Conservation (phyloP, 2,329 filamentous ascomycete genomes). For the Aspergillus viridinutans region DNA sequence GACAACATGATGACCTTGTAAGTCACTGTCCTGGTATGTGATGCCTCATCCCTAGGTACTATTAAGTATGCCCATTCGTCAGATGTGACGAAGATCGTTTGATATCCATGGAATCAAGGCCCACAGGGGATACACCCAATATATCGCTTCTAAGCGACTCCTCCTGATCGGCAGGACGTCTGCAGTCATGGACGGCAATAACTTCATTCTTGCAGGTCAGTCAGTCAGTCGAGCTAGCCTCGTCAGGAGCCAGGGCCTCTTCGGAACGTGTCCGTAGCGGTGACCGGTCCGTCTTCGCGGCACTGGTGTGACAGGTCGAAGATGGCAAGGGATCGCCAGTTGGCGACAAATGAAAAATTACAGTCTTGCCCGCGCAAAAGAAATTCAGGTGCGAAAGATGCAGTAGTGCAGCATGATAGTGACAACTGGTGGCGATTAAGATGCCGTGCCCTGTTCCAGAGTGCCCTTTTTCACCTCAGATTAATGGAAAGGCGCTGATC, state of each 20-base stretch:
- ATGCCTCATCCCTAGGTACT: background rate
- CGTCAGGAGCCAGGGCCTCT: too few relatives aligned
- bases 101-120: background rate
- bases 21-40: too few relatives aligned
- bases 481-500: background rate
- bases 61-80: background rate
- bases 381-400: background rate
- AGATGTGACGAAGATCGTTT: background rate
- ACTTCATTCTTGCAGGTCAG: too few relatives aligned
- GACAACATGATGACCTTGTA: too few relatives aligned
- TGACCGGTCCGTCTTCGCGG: background rate
- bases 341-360: background rate
- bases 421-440: background rate
- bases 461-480: background rate
- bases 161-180: background rate
- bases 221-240: too few relatives aligned
- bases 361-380: background rate
- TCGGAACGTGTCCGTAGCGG: background rate
- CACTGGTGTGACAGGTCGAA: background rate
- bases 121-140: background rate
- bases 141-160: background rate
- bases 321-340: background rate
- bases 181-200: background rate
- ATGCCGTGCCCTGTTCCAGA: background rate
- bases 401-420: background rate